A percentile compares a stretch with the other conserved stretches of the same genome.
phyloP scores from a whole-genome alignment of 1,139 yeast species.

The Groenewaldozyma auringiensis region DNA sequence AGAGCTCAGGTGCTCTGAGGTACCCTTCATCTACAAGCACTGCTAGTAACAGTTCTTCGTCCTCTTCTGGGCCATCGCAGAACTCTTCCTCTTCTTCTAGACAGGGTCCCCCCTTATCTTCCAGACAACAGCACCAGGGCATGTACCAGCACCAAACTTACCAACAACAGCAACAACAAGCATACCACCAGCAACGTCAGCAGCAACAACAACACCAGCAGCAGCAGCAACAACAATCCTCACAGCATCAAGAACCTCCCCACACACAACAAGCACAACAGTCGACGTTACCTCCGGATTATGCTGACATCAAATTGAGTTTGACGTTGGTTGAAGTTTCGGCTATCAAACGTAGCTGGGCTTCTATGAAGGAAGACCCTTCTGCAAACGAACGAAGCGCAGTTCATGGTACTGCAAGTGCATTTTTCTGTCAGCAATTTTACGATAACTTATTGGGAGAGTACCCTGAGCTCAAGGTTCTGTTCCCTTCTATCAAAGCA shows the following conservation, averaged over 20 bases:
- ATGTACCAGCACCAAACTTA: background rate
- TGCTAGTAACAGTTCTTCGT: no score
- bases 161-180: background rate
- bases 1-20: no score
- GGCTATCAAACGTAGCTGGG: slow-evolving; percentile 20
- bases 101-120: no score
- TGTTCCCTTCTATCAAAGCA: slow-evolving; percentile 59
- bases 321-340: slow-evolving; percentile 20
- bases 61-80: no score
- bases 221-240: background rate
- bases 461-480: slow-evolving; percentile 46
- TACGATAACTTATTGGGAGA: slow-evolving; percentile 51
- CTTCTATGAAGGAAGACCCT: slow-evolving; percentile 24
- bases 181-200: background rate
- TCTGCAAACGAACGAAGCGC: slow-evolving; percentile 22
- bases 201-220: background rate
- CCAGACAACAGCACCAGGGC: no score
- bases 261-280: no score
- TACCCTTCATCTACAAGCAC: no score
- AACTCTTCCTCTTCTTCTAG: no score
- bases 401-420: slow-evolving; percentile 24
- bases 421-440: slow-evolving; percentile 42
- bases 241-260: background rate
- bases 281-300: slow-evolving; percentile 4
- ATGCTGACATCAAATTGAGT: slow-evolving; percentile 18